Evolutionary conservation across 1,284 basidiomycete species (phyloP), one percentile per base, ranked within the genome.

Genomic region (Melanopsichium pennsylvanicum): DNA sequence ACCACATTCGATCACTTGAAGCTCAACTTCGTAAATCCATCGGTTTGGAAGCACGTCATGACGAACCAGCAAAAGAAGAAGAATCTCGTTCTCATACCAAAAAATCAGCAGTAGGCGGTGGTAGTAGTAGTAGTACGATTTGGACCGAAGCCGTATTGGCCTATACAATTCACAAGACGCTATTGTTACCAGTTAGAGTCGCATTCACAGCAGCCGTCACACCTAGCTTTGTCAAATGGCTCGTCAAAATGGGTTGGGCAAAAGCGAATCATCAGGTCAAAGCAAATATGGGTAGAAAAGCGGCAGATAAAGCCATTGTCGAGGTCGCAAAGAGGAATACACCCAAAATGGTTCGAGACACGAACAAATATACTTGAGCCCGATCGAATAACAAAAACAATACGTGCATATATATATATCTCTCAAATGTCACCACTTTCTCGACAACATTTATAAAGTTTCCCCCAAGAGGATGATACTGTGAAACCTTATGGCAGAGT

Each of bases 131-230:
- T 40, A 21, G 51, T 16, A 35, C 52, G 15, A 46, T 97, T 8
- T 94, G 92, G 82, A 93, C 94, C 29, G 96, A 97, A 86, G 83
- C 93, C 34, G 87, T 92, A 0, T 84, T 98, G 58, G 95, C 96
- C 7, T 98, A 94, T 81, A 90, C 91, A 8, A 88, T 98, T 48
- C 95, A 98, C 86, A 98, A 98, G 84, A 96, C 93, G 0, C 80
- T 93, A 0, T 89, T 97, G 76, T 81, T 97, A n/a, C 95, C 96
- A 6, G 81, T 97, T 18, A 84, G 96, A 19, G 87, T 97, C 0
- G 94, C 92, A 0, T 82, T 95, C 61, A 97, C 95, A 0, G 93
- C 92, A 2, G 89, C 88, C 0, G 83, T 93, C 56, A 96, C 93
- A 1, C 94, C 94, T 0, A 86, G 85, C 72, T 82, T 96, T 21